These are phyloP conservation scores for Mycosarcoma mackinlayi DNA, from an alignment of 1,284 basidiomycete genomes.

Conservation along the genomic window DNA sequence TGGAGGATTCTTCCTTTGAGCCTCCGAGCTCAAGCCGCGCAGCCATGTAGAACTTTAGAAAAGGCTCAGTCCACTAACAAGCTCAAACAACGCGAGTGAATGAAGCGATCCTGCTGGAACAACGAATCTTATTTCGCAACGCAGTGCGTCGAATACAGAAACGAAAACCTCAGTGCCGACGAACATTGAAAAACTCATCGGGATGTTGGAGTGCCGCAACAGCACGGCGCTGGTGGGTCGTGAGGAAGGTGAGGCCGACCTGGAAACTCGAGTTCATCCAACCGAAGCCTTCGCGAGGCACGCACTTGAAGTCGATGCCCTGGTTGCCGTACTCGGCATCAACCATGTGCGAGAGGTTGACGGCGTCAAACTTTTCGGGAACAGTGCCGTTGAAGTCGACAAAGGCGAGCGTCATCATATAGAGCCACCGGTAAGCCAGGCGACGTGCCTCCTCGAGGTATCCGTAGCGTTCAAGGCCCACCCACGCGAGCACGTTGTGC, in stretches of 20 bases:
- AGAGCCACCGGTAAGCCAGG: conserved; percentile 93
- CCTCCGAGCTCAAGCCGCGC: too few relatives aligned
- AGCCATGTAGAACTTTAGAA: too few relatives aligned
- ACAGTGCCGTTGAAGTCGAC: conserved; percentile 94
- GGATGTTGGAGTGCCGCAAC: conserved; percentile 91
- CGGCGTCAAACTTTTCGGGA: conserved; percentile 98
- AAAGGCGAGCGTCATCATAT: conserved; percentile 75
- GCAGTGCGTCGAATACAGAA: neutral
- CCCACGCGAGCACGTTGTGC: conserved; percentile 81
- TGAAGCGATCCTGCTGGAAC: too few relatives aligned
- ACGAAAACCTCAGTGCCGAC: conserved; percentile 19
- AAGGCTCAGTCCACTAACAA: too few relatives aligned
- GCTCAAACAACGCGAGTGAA: too few relatives aligned
- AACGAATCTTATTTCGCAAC: neutral
- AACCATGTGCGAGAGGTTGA: conserved; percentile 91
- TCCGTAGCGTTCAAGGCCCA: conserved; percentile 94
- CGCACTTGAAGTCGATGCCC: conserved; percentile 87
- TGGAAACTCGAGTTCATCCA: conserved; percentile 75
- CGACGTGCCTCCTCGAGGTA: conserved; percentile 93
- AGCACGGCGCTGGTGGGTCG: conserved; percentile 91
- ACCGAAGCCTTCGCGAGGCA: conserved; percentile 97
- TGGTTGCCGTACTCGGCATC: conserved; percentile 99
- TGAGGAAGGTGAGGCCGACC: conserved; percentile 93
- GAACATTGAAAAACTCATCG: conserved; percentile 79
- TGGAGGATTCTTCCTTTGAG: too few relatives aligned